A percentile compares a stretch with the other conserved stretches of the same genome.
These are phyloP conservation scores for Vicia sativa DNA, from an alignment of 306 rosid genomes.

Conservation along the genomic window DNA sequence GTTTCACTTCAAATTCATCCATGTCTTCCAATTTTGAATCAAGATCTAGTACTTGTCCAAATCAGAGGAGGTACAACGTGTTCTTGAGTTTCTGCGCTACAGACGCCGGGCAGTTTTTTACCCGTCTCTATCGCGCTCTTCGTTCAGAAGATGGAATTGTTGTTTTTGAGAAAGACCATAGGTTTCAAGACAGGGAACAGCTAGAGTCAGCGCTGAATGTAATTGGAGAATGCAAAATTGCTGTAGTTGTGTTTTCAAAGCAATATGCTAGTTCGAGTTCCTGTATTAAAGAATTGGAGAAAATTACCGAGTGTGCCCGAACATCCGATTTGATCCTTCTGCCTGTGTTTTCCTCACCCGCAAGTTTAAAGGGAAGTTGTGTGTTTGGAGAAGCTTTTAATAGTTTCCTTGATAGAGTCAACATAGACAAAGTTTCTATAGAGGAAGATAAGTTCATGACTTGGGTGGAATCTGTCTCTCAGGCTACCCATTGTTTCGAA, in stretches of 20 bases:
- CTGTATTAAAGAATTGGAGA: constrained; percentile 12
- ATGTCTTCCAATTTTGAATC: neutral
- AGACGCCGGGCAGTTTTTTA: neutral
- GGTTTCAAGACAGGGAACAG: neutral
- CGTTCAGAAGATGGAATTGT: neutral
- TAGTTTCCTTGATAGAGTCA: no score
- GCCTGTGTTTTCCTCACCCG: constrained; percentile 26
- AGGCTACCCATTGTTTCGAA: no score
- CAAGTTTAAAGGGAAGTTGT: no score
- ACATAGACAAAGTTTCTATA: no score
- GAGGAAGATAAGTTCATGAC: no score
- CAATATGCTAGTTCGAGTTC: neutral
- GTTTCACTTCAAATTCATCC: neutral
- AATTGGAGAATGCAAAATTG: neutral
- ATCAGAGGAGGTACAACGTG: neutral
- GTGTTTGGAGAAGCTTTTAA: no score
- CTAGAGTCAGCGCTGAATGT: neutral
- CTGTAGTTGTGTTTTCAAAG: neutral
- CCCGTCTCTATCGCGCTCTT: neutral
- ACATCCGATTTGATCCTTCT: neutral
- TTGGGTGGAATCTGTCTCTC: no score
- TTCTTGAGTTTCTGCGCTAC: neutral
- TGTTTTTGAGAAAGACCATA: neutral
- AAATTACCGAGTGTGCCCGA: neutral
- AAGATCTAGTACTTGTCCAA: neutral